These are phyloP conservation scores for Candida peoriensis DNA, from an alignment of 805 yeast genomes.

Conservation along the genomic window DNA sequence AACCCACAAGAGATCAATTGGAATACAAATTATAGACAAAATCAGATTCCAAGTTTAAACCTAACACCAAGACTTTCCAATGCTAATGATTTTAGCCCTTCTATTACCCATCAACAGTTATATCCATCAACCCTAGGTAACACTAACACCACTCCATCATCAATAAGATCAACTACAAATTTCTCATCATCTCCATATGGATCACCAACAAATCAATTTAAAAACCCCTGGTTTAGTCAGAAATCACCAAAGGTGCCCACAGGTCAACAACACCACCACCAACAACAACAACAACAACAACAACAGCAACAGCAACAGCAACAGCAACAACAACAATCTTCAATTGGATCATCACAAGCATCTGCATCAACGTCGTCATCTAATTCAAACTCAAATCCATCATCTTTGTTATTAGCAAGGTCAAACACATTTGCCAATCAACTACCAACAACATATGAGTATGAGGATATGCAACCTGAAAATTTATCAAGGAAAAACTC, in stretches of 20 bases:
- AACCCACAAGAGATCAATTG: slow-evolving; percentile 17
- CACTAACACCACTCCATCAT: slow-evolving; percentile 2
- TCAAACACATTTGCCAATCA: slow-evolving; percentile 25
- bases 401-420: too few relatives aligned
- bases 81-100: slow-evolving; percentile 1
- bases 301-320: slow-evolving; percentile 5
- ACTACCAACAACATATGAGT: slow-evolving; percentile 47
- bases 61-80: slow-evolving; percentile 16
- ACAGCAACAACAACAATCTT: slow-evolving; percentile 3
- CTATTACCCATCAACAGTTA: too few relatives aligned
- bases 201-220: slow-evolving; percentile 25
- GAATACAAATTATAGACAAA: slow-evolving; percentile 19
- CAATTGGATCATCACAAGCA: not conserved
- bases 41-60: slow-evolving; percentile 14
- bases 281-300: slow-evolving; percentile 1
- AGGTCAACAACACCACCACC: slow-evolving; percentile 2
- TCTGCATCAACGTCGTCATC: slow-evolving; percentile 4
- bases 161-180: slow-evolving; percentile 1
- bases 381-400: slow-evolving; percentile 19
- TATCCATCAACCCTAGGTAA: too few relatives aligned
- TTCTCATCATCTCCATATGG: slow-evolving; percentile 26
- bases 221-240: slow-evolving; percentile 24
- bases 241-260: slow-evolving; percentile 10
- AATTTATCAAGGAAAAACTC: slow-evolving; percentile 18
- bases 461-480: slow-evolving; percentile 23